Base-by-base conservation (phyloP, 2,329 filamentous ascomycete genomes). In the Paramyrothecium sp. region DNA sequence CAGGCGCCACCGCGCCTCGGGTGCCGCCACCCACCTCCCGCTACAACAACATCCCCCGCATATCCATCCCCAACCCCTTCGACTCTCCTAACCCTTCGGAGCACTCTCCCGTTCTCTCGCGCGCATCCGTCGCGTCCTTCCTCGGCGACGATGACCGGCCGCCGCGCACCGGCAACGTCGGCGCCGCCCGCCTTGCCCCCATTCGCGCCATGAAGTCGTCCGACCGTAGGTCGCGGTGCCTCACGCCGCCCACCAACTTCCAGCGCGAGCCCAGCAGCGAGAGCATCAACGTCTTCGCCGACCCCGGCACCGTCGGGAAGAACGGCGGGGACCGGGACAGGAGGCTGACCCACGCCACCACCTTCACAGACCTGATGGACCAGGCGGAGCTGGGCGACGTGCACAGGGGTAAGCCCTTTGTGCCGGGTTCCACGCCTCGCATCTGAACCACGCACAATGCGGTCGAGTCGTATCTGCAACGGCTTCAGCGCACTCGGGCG, bases 301-400 rank as follows among this genome's bases (percentile, higher is more conserved):
- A 83, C 61, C 76, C 78, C 20, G 69, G 71, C 52, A 79, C 75
- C 1, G 73, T 79, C 22, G 72, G 65, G 3, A 33, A 21, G 38
- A 53, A 57, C 48, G 54, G 41, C 41, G 54, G 52, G 33, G 53
- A 47, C 49, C 63, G 65, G 50, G 49, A 69, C 17, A 60, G 59
- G 34, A 62, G 61, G 13, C 50, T 71, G 55, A 65, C 67, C 33
- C 70, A 73, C 38, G 65, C 70, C 61, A 82, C 83, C 1, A 82
- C 79, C 0, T 83, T 85, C 60, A 78, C 79, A n/a, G 77, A 79
- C 61, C 74, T 85, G 66, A 80, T 85, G 77, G 74, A 81, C 55
- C 71, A 76, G 58, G 79, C 78, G 2, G 73, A 75, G 20, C 67
- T 81, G 21, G 74, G 76, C 17, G 68, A 69, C 11, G 72, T 80